phyloP scores from a whole-genome alignment of 1,284 basidiomycete species.

The Golubevia pallescens region DNA sequence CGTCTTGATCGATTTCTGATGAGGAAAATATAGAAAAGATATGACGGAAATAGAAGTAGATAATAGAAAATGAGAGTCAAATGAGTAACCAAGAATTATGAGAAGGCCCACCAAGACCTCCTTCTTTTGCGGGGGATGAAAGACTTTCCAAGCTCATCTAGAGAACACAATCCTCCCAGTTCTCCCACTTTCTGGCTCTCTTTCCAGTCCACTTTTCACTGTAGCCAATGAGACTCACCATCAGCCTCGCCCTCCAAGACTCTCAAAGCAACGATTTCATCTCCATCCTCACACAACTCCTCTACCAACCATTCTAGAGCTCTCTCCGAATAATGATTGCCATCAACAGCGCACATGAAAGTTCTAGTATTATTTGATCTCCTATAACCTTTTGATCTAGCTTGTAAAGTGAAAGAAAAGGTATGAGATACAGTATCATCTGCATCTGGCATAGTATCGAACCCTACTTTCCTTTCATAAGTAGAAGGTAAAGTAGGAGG shows the following conservation, averaged over 20 bases:
- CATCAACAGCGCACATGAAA: conserved; percentile 62
- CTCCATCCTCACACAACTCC: conserved; percentile 58
- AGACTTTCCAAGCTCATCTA: too few relatives aligned
- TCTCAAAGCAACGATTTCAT: conserved; percentile 56
- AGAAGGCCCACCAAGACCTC: too few relatives aligned
- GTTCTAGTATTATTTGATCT: conserved; percentile 60
- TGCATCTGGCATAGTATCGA: conserved; percentile 62
- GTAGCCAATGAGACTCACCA: conserved; percentile 9
- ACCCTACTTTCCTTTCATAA: conserved; percentile 57
- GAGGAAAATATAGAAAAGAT: too few relatives aligned
- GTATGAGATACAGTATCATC: conserved; percentile 46
- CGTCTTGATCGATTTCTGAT: conserved; percentile 39
- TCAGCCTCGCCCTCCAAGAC: conserved; percentile 53
- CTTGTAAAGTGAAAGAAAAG: conserved; percentile 57
- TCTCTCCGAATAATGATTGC: conserved; percentile 40
- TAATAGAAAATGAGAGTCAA: too few relatives aligned
- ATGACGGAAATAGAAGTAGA: too few relatives aligned
- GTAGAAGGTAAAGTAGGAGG: background rate
- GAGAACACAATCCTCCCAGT: too few relatives aligned
- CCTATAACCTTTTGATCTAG: conserved; percentile 47
- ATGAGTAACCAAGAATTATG: too few relatives aligned
- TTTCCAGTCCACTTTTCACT: background rate
- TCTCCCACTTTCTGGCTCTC: too few relatives aligned
- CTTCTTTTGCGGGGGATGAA: too few relatives aligned
- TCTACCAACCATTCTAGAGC: conserved; percentile 63